Conservation (phyloP, 768 basidiomycete genomes). For the Kockovaella imperatae region DNA sequence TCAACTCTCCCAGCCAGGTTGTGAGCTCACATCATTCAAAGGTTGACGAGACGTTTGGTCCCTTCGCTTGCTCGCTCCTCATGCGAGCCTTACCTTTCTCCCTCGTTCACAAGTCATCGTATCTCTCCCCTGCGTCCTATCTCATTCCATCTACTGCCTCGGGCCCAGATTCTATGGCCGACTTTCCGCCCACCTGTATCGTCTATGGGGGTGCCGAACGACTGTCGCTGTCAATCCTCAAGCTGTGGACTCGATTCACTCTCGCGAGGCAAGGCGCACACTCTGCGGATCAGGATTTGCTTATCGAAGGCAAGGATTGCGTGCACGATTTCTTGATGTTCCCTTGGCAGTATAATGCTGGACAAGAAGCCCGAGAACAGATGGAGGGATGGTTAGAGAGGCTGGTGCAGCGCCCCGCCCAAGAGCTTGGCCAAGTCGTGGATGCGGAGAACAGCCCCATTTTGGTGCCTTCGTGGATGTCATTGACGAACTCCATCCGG, state of each 20-base stretch:
- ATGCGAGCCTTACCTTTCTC: constrained; percentile 27
- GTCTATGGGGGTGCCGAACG: constrained; percentile 33
- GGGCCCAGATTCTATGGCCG: constrained; percentile 13
- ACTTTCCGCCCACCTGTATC: constrained; percentile 29
- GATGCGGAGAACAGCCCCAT: too few relatives aligned
- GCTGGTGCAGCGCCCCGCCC: too few relatives aligned
- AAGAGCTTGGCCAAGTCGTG: too few relatives aligned
- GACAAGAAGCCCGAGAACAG: too few relatives aligned
- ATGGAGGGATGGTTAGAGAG: too few relatives aligned
- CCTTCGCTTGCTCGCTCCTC: constrained; percentile 33
- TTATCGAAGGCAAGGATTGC: constrained; percentile 15
- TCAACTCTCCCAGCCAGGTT: background rate
- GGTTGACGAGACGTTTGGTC: constrained; percentile 38
- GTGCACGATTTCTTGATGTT: constrained; percentile 39
- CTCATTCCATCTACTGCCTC: constrained; percentile 9
- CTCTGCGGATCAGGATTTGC: constrained; percentile 2
- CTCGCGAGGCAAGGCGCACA: constrained; percentile 1
- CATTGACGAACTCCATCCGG: too few relatives aligned
- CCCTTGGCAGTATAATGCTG: constrained; percentile 39
- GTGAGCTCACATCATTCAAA: constrained; percentile 2
- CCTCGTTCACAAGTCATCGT: constrained; percentile 25
- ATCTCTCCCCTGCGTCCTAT: constrained; percentile 29
- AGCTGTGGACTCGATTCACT: constrained; percentile 23
- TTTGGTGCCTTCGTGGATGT: too few relatives aligned
- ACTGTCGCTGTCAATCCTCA: constrained; percentile 22